Conservation (phyloP, 1,284 basidiomycete genomes). For the Apiotrichum brassicae region DNA sequence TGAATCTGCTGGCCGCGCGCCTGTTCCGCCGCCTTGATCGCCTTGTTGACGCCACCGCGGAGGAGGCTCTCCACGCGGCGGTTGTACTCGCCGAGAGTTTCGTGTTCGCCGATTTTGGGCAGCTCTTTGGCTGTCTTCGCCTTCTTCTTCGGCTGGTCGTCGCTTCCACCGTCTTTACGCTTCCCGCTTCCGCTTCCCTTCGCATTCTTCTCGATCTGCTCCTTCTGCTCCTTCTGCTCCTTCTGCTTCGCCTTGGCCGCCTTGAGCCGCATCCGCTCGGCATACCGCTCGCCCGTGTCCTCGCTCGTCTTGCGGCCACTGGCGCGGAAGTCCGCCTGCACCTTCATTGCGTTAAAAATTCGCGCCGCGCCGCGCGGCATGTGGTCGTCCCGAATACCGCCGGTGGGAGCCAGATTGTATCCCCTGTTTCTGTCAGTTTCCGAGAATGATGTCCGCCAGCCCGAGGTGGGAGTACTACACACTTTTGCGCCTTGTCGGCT, state of each 20-base stretch:
- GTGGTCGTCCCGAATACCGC: constrained; percentile 29
- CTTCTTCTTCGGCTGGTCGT: constrained; percentile 1
- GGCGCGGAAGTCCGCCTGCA: constrained; percentile 33
- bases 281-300: constrained; percentile 33
- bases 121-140: constrained; percentile 6
- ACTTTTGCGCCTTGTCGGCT: constrained; percentile 36
- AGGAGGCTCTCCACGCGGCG: constrained; percentile 39
- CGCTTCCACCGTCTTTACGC: background rate
- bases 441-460: background rate
- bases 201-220: background rate
- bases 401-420: constrained; percentile 32
- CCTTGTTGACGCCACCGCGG: constrained; percentile 35
- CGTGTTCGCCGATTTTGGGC: constrained; percentile 24
- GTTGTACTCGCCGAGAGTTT: constrained; percentile 42
- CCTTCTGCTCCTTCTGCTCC: background rate
- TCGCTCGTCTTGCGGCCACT: constrained; percentile 29
- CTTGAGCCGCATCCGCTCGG: constrained; percentile 6
- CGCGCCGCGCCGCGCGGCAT: constrained; percentile 39
- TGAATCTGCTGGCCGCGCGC: constrained; percentile 22
- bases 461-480: constrained; percentile 9
- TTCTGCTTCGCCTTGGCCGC: background rate
- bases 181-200: background rate
- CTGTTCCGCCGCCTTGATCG: constrained; percentile 40
- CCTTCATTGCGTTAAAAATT: constrained; percentile 36
- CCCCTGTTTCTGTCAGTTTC: constrained; percentile 29